Base-by-base conservation (phyloP, 164 flowering plant genomes). In the Pachysandra terminalis region DNA sequence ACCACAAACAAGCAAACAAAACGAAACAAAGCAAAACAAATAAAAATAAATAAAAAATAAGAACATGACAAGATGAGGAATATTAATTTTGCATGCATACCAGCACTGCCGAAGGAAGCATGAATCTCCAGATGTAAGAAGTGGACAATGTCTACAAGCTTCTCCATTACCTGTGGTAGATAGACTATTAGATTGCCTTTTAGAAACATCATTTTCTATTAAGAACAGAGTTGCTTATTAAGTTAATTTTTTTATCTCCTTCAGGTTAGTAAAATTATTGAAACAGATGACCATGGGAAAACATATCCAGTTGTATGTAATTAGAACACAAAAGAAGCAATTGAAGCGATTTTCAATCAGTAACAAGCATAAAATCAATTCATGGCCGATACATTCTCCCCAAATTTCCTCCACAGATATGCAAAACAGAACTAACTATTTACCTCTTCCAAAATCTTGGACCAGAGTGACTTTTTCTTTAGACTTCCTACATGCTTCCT, bases 391-490 rank as follows among this genome's bases (percentile, higher is more conserved):
- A 12, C 17, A 0, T 37, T 40, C 22, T 35, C 45, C 56, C 17
- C 41, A 56, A 25, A 25, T 22, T 0, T n/a, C 10, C 51, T 19
- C 21, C 10, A n/a, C n/a, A 67, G 45, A 14, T 37, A 10, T 8
- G 21, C 6, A 22, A 19, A 15, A 45, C 61, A 75, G 32, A n/a
- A 35, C 25, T 17, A 41, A 10, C 37, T 41, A 65, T 19, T n/a
- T 80, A 93, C 99, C 97, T 92, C 99, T 77, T 96, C 99, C 89
- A 96, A 82, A 69, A 84, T 88, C 83, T 71, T 90, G 69, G 95
- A 88, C 99, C 99, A 96, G 9, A 96, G 90, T 14, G 99, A 96
- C 73, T 88, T 96, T 74, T 90, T 96, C 82, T 91, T 87, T 79
- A 96, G 81, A 71, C 72, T 87, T 76, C 72, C 86, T 23, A 96